Conservation (phyloP, 2,329 filamentous ascomycete genomes). For the Incumbomyces lentus region DNA sequence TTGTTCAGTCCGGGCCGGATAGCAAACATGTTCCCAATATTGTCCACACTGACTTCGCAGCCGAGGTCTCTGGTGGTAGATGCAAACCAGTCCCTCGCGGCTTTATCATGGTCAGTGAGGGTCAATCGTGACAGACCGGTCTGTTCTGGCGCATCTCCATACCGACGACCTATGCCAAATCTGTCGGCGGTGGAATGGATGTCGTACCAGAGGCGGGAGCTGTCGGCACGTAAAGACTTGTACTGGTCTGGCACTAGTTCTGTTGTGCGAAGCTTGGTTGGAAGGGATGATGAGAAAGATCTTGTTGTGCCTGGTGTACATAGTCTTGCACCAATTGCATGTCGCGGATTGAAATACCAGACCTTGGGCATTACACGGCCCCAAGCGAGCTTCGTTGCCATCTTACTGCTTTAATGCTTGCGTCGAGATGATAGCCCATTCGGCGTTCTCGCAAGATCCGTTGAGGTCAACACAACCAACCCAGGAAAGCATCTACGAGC, state of each 20-base stretch:
- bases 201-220: slow-evolving; percentile 3
- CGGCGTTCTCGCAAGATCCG: too few species aligned
- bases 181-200: slow-evolving; percentile 1
- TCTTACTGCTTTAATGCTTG: too few species aligned
- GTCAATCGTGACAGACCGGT: slow-evolving; percentile 68
- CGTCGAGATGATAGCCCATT: too few species aligned
- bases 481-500: too few species aligned
- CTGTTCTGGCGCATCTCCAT: slow-evolving; percentile 25
- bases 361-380: too few species aligned
- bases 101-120: slow-evolving; percentile 61
- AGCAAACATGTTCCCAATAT: slow-evolving; percentile 74
- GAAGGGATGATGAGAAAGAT: not conserved
- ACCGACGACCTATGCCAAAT: slow-evolving; percentile 1
- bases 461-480: too few species aligned
- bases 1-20: slow-evolving; percentile 51
- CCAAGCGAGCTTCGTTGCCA: not conserved
- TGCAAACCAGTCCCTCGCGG: slow-evolving; percentile 66
- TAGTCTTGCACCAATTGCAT: too few species aligned
- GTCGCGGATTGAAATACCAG: too few species aligned
- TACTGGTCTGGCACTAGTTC: slow-evolving; percentile 2
- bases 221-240: not conserved
- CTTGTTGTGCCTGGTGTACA: too few species aligned
- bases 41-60: slow-evolving; percentile 58
- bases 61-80: slow-evolving; percentile 52
- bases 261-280: slow-evolving; percentile 2